Evolutionary conservation across 2,329 filamentous ascomycete species (phyloP), one percentile per base, ranked within the genome.

Genomic region (Pseudogymnoascus sp.): DNA sequence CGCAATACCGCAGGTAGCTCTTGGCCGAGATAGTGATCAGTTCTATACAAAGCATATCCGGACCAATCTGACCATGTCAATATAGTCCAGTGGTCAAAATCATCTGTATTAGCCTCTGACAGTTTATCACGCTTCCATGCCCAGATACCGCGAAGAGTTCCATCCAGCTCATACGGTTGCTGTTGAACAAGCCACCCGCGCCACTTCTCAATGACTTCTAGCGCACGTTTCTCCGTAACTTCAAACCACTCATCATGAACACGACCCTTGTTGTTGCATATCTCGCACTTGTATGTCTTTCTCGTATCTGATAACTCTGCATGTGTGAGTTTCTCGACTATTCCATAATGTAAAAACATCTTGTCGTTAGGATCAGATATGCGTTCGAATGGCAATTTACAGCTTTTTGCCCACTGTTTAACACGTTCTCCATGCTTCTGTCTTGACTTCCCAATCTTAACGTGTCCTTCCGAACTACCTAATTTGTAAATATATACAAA

Each of bases 401-500:
- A 65, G 3, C 6, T 37, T 10, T 35, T 41, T 12, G 5, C 5
- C 63, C 63, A 63, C 29, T 65, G 21, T 35, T 26, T 11, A 3
- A 59, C 37, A 21, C 63, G 62, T 23, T 0, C 1, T 6, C 41
- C 49, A 4, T 60, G 60, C 5, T 23, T 23, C n/a, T 45, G n/a
- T 8, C 16, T 62, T 8, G 64, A 63, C 37, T 14, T 60, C 16
- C 64, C 64, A 16, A 65, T 65, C 33, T 65, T 65, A 45, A 64
- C 43, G 29, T 62, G 31, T 31, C 64, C 62, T 7, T 39, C 7
- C 7, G 12, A 62, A 12, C 7, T 14, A 2, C 38, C 21, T 11
- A 45, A 59, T 31, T 61, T 43, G 55, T 49, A 64, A 5, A 65
- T 65, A 39, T 65, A 65, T 14, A 62, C 52, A 14, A 59, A 60